Evolutionary conservation across 176 grass and related monocot species (phyloP), one percentile per base, ranked within the genome.

Genomic region (Carex myosuroides): DNA sequence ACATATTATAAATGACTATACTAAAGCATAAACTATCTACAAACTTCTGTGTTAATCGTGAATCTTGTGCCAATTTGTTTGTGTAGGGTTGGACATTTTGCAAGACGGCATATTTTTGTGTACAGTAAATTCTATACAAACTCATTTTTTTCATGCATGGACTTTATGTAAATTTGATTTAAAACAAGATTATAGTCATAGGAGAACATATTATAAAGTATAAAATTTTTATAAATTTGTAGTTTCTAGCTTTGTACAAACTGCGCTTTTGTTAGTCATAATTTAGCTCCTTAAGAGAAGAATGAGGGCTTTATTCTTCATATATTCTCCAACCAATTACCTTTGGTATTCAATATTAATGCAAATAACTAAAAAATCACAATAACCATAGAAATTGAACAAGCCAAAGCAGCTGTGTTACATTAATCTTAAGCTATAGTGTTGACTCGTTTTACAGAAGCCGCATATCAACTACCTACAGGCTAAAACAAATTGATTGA

Each of bases 391-490:
- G 26, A 30, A 54, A 77, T 56, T 3, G 33, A 55, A 55, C 50
- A 77, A 56, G 73, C 1, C 24, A 50, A 77, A 77, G 8, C 24
- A 77, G 21, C 22, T 54, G 2, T 55, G 16, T 7, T 16, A 26
- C 9, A 77, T 77, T 29, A 55, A 30, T 77, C 21, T 52, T 75
- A 22, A 56, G 30, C 50, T 77, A 77, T 55, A 55, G 48, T 77
- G 52, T 77, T 56, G 3, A 32, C 21, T 30, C 73, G 26, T 77
- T 86, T 79, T 52, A 81, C 81, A 91, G 21, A 77, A 83, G 33
- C 84, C 60, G 44, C 35, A 79, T 69, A 50, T 88, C 18, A 79
- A 63, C 60, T 87, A 76, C 21, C 83, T 55, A 2, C 46, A 48
- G 39, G 14, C 54, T 77, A 68, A 18, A 48, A 56, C 73, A 22